Evolutionary conservation across 371 early-diverging fungal species (phyloP).

Genomic region (Mortierella sp.): DNA sequence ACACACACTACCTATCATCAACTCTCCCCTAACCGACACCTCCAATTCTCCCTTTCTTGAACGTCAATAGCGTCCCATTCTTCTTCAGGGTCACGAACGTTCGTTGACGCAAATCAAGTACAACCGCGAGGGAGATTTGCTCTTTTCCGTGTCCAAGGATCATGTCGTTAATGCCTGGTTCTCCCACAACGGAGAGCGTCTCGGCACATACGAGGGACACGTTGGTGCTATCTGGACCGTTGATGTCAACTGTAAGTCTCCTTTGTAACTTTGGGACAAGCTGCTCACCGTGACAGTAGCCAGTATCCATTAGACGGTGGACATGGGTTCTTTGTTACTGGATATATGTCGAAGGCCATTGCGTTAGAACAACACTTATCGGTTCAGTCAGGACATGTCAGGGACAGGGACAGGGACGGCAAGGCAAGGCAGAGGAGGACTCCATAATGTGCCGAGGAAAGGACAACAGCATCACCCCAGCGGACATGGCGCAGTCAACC

Average conservation of each 20-base stretch:
- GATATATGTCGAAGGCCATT: too few species aligned
- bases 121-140: slow-evolving; percentile 99
- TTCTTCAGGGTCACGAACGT: slow-evolving; percentile 97
- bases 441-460: not conserved
- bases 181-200: slow-evolving; percentile 97
- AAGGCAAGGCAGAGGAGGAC: not conserved
- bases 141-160: slow-evolving; percentile 98
- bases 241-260: slow-evolving; percentile 84
- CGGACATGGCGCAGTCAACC: not conserved
- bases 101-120: slow-evolving; percentile 98
- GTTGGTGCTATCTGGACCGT: slow-evolving; percentile 96
- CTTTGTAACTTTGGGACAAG: not conserved
- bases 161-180: slow-evolving; percentile 95
- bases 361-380: not conserved
- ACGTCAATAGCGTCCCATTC: slow-evolving; percentile 85
- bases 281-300: too few species aligned
- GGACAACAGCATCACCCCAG: not conserved
- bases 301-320: too few species aligned
- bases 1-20: not conserved
- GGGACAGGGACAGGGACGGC: not conserved
- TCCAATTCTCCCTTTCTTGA: not conserved
- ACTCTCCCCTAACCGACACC: not conserved
- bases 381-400: not conserved
- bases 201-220: slow-evolving; percentile 97
- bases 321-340: too few species aligned